Percentiles rank a stretch among this genome's conserved stretches.
These are phyloP conservation scores for Chlorella ohadii DNA, from an alignment of 139 green algal species.

Conservation along the genomic window DNA sequence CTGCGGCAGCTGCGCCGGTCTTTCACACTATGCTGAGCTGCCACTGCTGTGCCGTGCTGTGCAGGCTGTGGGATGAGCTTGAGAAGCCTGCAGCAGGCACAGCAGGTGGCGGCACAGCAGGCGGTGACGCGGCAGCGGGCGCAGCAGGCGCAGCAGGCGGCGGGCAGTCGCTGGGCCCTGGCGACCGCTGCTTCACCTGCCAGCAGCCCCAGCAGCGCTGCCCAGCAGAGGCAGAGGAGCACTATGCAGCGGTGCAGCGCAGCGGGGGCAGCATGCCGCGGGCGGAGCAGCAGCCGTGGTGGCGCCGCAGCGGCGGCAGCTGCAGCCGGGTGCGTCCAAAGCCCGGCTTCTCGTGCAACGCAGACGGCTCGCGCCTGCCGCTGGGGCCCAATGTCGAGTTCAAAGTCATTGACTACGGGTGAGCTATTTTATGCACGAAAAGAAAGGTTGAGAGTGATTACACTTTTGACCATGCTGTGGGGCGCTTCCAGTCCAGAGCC, in stretches of 20 bases:
- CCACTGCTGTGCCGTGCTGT: not conserved
- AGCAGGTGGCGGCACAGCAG: not conserved
- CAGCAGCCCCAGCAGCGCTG: not conserved
- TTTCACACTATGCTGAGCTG: too few species aligned
- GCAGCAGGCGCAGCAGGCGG: not conserved
- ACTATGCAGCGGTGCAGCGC: too few species aligned
- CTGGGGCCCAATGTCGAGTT: slow-evolving; percentile 41
- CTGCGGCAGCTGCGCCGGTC: too few species aligned
- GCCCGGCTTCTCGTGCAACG: slow-evolving; percentile 31
- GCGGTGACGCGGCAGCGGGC: not conserved
- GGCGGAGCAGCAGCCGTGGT: not conserved
- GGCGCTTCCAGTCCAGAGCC: too few species aligned
- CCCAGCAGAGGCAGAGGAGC: not conserved
- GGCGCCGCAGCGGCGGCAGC: not conserved
- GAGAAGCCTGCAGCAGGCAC: not conserved
- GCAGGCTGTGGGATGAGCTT: slow-evolving; percentile 21
- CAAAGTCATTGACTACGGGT: slow-evolving; percentile 51
- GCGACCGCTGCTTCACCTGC: not conserved
- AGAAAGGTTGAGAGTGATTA: too few species aligned
- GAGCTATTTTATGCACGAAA: too few species aligned
- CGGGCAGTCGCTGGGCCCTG: not conserved
- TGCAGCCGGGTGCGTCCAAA: not conserved
- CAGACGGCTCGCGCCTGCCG: slow-evolving; percentile 31
- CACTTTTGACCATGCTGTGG: too few species aligned
- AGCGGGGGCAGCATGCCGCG: too few species aligned